Base-by-base conservation (phyloP, 2,329 filamentous ascomycete genomes). In the Aspergillus ustus region DNA sequence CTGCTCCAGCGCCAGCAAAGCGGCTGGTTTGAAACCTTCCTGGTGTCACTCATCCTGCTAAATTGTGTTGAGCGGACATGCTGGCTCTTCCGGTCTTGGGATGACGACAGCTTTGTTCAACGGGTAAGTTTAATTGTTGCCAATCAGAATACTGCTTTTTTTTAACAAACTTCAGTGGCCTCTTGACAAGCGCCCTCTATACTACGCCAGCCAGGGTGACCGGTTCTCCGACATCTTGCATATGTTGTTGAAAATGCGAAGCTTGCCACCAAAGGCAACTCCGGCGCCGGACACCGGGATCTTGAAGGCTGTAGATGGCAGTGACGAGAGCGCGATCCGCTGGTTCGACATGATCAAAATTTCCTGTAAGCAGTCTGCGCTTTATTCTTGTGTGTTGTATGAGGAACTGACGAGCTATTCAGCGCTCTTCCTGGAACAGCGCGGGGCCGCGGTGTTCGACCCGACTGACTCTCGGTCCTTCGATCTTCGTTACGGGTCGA, bases 21-120 rank as follows among this genome's bases (percentile, higher is more conserved):
- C 22, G 83, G 82, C 55, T 81, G 81, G 50, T 87, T 88, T 59
- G 83, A 85, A 62, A 87, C 85, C 0, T 87, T 87, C 68, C 73
- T 88, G n/a, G 82, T 83, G 5, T 80, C 84, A 0, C 77, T 88
- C n/a, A 78, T 88, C 17, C 75, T 88, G 0, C 75, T 88, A 25
- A 85, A 83, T 61, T 86, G 84, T 63, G 83, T 87, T 15, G 86
- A 88, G 73, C 80, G 85, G 57, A 85, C 85, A 73, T 83, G 83
- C 69, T 85, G 84, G 79, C 74, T 86, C 3, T 88, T 85, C 73
- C 81, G 78, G 34, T 81, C 77, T 1, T 85, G 82, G 82, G 82
- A 85, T 40, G 74, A 77, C 50, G 75, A 78, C 50, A 69, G 69
- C 43, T 77, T 75, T 63, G 59, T 69, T 22, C 70, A 72, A 57